Evolutionary conservation across 306 rosid species (phyloP).

Genomic region (Psophocarpus tetragonolobus): DNA sequence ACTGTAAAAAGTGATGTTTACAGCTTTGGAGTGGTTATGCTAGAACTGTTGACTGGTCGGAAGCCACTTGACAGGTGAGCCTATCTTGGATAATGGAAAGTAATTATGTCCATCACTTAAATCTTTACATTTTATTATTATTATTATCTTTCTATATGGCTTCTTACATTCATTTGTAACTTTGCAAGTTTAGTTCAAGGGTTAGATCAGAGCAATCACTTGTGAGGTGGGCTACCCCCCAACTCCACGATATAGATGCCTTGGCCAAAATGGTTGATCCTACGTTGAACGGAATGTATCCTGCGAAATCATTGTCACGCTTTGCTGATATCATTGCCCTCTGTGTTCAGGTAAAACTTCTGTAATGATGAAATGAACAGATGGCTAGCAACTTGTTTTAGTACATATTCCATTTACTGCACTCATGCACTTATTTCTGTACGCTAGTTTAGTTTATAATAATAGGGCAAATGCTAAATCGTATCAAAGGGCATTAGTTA

Average conservation of each 20-base stretch:
- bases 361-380: slow-evolving; percentile 2
- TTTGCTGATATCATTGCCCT: slow-evolving; percentile 93
- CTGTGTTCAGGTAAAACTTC: slow-evolving; percentile 83
- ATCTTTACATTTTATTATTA: neutral
- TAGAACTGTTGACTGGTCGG: slow-evolving; percentile 92
- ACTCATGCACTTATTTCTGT: neutral
- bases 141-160: neutral
- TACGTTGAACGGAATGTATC: slow-evolving; percentile 88
- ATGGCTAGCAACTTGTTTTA: neutral
- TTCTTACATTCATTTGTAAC: slow-evolving; percentile 23
- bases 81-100: slow-evolving; percentile 1
- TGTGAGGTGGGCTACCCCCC: slow-evolving; percentile 99
- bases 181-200: slow-evolving; percentile 62
- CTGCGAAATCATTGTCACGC: slow-evolving; percentile 94
- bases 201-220: slow-evolving; percentile 90
- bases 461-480: neutral
- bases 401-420: neutral
- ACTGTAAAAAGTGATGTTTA: slow-evolving; percentile 98
- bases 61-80: slow-evolving; percentile 92
- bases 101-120: neutral
- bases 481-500: neutral
- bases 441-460: neutral
- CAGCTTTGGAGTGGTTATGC: slow-evolving; percentile 98
- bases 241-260: slow-evolving; percentile 95
- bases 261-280: slow-evolving; percentile 98